phyloP scores from a whole-genome alignment of 768 basidiomycete species.

The Trametes cubensis region DNA sequence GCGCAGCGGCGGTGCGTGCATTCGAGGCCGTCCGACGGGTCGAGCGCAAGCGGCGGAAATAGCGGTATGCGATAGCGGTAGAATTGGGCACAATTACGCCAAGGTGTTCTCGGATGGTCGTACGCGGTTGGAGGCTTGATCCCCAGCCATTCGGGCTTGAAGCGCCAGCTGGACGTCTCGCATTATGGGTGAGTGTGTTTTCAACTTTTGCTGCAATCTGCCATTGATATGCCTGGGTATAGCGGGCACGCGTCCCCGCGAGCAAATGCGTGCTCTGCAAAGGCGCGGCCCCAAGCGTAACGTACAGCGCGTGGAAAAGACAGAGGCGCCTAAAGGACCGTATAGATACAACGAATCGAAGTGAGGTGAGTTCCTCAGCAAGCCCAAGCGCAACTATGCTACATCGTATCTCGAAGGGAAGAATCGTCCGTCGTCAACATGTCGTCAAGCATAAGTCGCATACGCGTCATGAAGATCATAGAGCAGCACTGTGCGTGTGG shows the following conservation, averaged over 20 bases:
- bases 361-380: slow-evolving; percentile 12
- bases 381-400: slow-evolving; percentile 17
- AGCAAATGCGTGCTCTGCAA: no score
- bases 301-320: slow-evolving; percentile 8
- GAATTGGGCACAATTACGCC: no score
- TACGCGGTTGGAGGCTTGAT: no score
- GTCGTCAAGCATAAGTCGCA: slow-evolving; percentile 20
- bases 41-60: no score
- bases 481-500: not conserved
- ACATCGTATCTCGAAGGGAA: slow-evolving; percentile 12
- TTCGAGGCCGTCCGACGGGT: no score
- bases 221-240: slow-evolving; percentile 17
- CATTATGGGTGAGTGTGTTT: no score
- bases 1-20: no score
- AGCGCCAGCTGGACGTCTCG: no score
- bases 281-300: slow-evolving; percentile 4
- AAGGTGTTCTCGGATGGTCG: no score
- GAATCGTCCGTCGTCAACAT: slow-evolving; percentile 17
- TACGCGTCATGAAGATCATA: slow-evolving; percentile 19
- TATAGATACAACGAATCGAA: slow-evolving; percentile 23
- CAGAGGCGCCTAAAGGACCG: slow-evolving; percentile 1
- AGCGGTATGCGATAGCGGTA: no score
- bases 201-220: no score
- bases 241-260: slow-evolving; percentile 6
- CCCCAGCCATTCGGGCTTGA: no score